Conservation (phyloP, 2,329 filamentous ascomycete species). For the Paramyrothecium sp. region DNA sequence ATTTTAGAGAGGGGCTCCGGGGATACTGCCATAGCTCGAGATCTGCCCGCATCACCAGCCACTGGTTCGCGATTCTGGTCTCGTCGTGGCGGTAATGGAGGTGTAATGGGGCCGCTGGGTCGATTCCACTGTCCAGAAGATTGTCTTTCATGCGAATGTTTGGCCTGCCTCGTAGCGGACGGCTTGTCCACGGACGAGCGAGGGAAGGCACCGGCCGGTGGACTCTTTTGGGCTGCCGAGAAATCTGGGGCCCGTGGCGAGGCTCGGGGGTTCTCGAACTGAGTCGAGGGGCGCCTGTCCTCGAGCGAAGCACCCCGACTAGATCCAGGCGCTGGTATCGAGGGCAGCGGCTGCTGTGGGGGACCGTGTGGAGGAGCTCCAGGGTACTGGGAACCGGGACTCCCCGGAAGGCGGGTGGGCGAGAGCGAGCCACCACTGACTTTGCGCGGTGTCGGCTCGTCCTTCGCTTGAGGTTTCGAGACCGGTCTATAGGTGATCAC, state of each 20-base stretch:
- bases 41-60: not conserved
- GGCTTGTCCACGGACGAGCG: not conserved
- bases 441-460: not conserved
- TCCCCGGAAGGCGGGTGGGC: not conserved
- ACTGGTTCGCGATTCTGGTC: not conserved
- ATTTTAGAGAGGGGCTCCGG: not conserved
- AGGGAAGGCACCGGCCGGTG: not conserved
- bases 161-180: not conserved
- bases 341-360: not conserved
- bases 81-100: not conserved
- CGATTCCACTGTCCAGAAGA: not conserved
- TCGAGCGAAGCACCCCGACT: not conserved
- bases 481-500: not conserved
- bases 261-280: not conserved
- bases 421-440: not conserved
- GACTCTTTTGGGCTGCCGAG: not conserved
- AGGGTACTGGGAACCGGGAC: not conserved
- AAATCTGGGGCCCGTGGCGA: not conserved
- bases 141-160: not conserved
- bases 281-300: not conserved
- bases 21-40: not conserved
- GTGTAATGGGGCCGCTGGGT: not conserved
- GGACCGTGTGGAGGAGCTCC: not conserved
- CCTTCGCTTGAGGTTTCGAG: not conserved
- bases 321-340: not conserved